These are phyloP conservation scores for Mortierella sp. DNA, from an alignment of 371 early-diverging fungal species.

Conservation along the genomic window DNA sequence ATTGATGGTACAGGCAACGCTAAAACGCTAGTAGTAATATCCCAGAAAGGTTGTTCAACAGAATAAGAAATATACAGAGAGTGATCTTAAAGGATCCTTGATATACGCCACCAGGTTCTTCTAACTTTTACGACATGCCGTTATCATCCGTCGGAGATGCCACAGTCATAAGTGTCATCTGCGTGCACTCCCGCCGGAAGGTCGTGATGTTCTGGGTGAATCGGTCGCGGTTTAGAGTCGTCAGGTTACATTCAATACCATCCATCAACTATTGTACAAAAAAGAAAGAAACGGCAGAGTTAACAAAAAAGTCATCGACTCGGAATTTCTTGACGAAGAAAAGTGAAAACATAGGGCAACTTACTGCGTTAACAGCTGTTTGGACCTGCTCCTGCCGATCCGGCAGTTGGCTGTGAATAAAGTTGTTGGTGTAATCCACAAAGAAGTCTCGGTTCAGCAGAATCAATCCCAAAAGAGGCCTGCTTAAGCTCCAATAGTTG, in stretches of 20 bases:
- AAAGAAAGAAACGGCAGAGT: too few species aligned
- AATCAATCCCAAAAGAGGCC: conserved; percentile 84
- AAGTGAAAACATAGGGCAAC: too few species aligned
- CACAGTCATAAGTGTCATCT: conserved; percentile 42
- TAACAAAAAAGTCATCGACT: too few species aligned
- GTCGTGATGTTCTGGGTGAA: conserved; percentile 84
- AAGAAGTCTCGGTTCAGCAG: conserved; percentile 69
- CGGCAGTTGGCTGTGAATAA: conserved; percentile 77
- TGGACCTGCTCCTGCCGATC: conserved; percentile 76
- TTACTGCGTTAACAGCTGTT: conserved; percentile 61
- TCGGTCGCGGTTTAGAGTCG: conserved; percentile 76
- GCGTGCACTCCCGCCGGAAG: conserved; percentile 69
- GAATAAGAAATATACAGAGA: too few species aligned
- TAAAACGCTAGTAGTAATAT: too few species aligned
- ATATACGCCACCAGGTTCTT: too few species aligned
- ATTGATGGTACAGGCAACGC: too few species aligned
- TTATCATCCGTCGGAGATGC: conserved; percentile 12
- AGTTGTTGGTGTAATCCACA: conserved; percentile 68
- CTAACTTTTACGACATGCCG: conserved; percentile 19
- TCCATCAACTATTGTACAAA: conserved; percentile 67
- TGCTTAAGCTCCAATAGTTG: conserved; percentile 86
- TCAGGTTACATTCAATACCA: conserved; percentile 71
- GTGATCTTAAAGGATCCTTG: too few species aligned
- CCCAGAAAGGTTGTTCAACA: too few species aligned
- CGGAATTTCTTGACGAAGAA: too few species aligned